Evolutionary conservation across 2,329 filamentous ascomycete genomes (phyloP).

Genomic region (Alternaria sp.): DNA sequence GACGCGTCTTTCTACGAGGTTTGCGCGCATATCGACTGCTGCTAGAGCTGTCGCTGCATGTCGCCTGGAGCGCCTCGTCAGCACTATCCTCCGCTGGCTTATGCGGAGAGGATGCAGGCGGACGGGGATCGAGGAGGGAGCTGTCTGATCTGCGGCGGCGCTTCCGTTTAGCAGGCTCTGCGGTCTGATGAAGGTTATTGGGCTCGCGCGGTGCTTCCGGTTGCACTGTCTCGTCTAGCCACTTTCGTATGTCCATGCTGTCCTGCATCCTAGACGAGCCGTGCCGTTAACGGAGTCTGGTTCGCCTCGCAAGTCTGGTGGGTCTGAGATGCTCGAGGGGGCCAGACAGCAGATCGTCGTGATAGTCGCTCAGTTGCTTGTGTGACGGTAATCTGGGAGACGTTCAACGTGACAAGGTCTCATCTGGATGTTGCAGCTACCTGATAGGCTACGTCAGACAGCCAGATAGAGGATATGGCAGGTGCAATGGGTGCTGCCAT

Average conservation of each 20-base stretch:
- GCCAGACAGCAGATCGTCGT: constrained; percentile 12
- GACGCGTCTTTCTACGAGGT: constrained; percentile 55
- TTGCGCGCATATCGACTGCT: constrained; percentile 50
- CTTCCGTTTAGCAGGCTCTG: constrained; percentile 17
- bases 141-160: constrained; percentile 48
- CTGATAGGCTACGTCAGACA: neutral
- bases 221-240: constrained; percentile 52
- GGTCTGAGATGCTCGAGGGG: constrained; percentile 5
- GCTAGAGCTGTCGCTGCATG: constrained; percentile 17
- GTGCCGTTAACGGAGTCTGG: constrained; percentile 19
- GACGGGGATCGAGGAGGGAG: constrained; percentile 41
- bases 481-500: neutral
- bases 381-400: constrained; percentile 23
- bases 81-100: constrained; percentile 10
- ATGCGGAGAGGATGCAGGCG: constrained; percentile 12
- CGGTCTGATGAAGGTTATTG: constrained; percentile 11
- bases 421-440: neutral
- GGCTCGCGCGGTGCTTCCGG: constrained; percentile 36
- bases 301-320: constrained; percentile 10
- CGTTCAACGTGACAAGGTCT: neutral
- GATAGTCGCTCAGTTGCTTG: constrained; percentile 23
- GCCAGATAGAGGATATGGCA: neutral
- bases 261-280: constrained; percentile 26
- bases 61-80: constrained; percentile 23
- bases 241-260: constrained; percentile 54